These are phyloP conservation scores for Backusella tuberculispora DNA, from an alignment of 192 early-diverging fungal genomes.

Conservation along the genomic window DNA sequence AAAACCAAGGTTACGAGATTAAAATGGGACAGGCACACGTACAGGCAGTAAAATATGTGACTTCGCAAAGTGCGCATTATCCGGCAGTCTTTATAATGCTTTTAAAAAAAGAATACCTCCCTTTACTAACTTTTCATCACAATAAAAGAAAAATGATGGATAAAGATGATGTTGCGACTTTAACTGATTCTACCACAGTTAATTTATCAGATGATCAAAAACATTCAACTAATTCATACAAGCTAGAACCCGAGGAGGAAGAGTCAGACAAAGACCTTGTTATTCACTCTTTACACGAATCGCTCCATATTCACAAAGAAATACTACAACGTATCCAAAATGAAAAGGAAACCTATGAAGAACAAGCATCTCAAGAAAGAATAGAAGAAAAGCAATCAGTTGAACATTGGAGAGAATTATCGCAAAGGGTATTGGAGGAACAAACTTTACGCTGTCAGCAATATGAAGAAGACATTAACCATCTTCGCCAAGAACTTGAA, in stretches of 20 bases:
- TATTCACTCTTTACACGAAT: constrained; percentile 31
- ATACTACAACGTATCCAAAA: constrained; percentile 24
- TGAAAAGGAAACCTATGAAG: constrained; percentile 20
- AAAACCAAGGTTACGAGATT: neutral
- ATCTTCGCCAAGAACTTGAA: constrained; percentile 12
- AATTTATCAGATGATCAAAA: constrained; percentile 9
- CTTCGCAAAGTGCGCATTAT: neutral
- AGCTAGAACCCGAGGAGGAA: constrained; percentile 8
- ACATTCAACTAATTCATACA: neutral
- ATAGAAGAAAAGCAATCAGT: neutral
- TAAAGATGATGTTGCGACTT: neutral
- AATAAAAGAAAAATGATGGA: constrained; percentile 7
- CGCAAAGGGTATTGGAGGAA: neutral
- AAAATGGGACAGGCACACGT: constrained; percentile 2
- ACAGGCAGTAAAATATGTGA: constrained; percentile 5
- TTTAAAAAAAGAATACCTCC: constrained; percentile 13
- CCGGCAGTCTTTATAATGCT: constrained; percentile 19
- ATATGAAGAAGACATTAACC: neutral
- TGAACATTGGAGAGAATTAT: neutral
- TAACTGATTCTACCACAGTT: neutral
- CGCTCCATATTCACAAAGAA: constrained; percentile 29
- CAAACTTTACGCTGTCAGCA: neutral
- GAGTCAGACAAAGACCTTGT: constrained; percentile 34
- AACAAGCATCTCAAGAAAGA: constrained; percentile 13
- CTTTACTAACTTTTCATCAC: constrained; percentile 12